Base-by-base conservation (phyloP, 2,329 filamentous ascomycete genomes). In the Bipolaris bicolor region DNA sequence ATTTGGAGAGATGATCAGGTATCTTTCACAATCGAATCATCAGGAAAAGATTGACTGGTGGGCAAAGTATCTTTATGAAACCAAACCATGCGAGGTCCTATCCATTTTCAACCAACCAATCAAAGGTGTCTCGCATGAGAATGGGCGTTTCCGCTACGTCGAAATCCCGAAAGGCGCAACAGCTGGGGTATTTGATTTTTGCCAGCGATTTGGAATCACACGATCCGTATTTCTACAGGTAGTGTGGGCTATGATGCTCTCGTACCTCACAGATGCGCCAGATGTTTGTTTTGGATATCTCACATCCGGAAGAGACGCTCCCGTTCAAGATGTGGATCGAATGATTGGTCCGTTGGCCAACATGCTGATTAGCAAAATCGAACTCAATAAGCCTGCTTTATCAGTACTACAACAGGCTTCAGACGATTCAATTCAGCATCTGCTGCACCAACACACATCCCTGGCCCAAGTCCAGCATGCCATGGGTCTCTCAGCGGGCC, bases 291-390 rank as follows among this genome's bases (percentile, higher is more conserved):
- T 68, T 24, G 66, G 52, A n/a, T 37, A 44, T 20, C 61, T 56
- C 11, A 34, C 64, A 2, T 37, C 51, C 15, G 64, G 63, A 10
- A 61, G 66, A 6, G 53, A 64, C 36, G 26, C 58, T 10, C 48
- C 61, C 5, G 31, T 66, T 0, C 34, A 40, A 11, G 69, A 69
- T 5, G 71, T 77, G 34, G 64, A 69, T 5, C 41, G 66, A 10
- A 72, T 78, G 10, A 58, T 72, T 24, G 77, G 74, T 2, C 77
- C 75, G 5, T 64, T 71, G 3, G 34, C 34, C 6, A 16, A 16
- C 4, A 39, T 49, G 46, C 7, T 49, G 3, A 9, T 26, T 7
- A 37, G 46, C 34, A 41, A 41, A 24, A n/a, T 40, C 5, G 3
- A 40, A n/a, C 37, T 40, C 13, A 24, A 41, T 5, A 3, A n/a